Conservation (phyloP, 1,284 basidiomycete genomes). For the Apiotrichum gamsii region DNA sequence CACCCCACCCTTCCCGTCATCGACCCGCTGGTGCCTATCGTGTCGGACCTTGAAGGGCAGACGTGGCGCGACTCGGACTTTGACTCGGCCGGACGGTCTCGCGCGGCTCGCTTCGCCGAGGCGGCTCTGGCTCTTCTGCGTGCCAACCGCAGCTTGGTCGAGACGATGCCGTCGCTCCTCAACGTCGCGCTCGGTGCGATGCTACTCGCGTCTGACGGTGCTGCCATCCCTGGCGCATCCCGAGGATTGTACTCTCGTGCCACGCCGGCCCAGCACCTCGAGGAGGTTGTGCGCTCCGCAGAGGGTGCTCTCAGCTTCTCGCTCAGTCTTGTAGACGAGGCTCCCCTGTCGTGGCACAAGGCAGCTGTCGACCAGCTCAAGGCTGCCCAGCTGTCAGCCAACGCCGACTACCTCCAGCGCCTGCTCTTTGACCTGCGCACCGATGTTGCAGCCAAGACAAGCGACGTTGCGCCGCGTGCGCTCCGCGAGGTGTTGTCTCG, state of each 20-base stretch:
- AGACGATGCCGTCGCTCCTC: conserved; percentile 27
- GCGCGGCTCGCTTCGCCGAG: conserved; percentile 60
- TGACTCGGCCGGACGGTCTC: conserved; percentile 47
- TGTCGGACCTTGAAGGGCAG: conserved; percentile 3
- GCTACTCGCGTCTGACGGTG: conserved; percentile 48
- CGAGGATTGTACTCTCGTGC: conserved; percentile 53
- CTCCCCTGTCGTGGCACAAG: conserved; percentile 51
- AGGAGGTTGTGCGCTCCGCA: conserved; percentile 52
- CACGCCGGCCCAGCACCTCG: conserved; percentile 48
- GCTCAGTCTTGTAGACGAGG: conserved; percentile 52
- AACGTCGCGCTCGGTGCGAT: conserved; percentile 35
- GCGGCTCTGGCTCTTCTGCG: conserved; percentile 59
- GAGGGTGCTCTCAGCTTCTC: conserved; percentile 65
- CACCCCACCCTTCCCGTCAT: conserved; percentile 59
- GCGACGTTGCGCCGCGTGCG: conserved; percentile 54
- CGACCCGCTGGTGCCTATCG: conserved; percentile 50
- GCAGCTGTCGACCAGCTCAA: conserved; percentile 47
- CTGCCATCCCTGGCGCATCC: conserved; percentile 51
- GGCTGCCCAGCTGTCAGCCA: conserved; percentile 6
- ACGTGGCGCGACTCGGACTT: conserved; percentile 23
- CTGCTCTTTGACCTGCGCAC: conserved; percentile 18
- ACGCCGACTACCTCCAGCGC: conserved; percentile 31
- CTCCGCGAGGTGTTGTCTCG: conserved; percentile 58
- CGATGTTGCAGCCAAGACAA: conserved; percentile 7
- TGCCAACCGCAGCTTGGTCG: conserved; percentile 59